Base-by-base conservation (phyloP, 768 basidiomycete species). In the Calocybe cyanea region DNA sequence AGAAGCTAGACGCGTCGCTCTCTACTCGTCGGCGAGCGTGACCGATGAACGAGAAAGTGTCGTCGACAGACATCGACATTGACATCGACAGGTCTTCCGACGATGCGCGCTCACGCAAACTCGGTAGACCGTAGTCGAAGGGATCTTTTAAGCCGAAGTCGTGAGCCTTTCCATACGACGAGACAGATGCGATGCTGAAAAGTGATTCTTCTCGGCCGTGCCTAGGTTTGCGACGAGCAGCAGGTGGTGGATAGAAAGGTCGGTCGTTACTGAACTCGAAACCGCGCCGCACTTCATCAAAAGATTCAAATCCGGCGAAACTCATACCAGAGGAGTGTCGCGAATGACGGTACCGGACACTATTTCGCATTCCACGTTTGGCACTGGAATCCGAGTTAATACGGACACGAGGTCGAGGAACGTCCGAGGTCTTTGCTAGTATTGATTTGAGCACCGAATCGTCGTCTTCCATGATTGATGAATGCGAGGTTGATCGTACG, bases 1-100 rank as follows among this genome's bases (percentile, higher is more conserved):
- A 88, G 66, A 87, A 88, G 58, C 83, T 87, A 0, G 86, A 87
- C 0, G 81, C 76, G 54, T 90, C 86, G 44, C 85, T 88, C 21
- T 85, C 87, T 10, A 86, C 78, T 8, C 87, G 76, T 24, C 61
- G 70, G 1, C 63, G 68, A 43, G 60, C 57, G 23, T 65, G 65
- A 11, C 56, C 58, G 3, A 75, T 51, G 70, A 85, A 89, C 0
- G 78, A 78, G 61, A 90, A 89, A 0, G 86, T 88, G 47, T 89
- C 86, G 31, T 88, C 86, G 6, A 87, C 70, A 1, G 80, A 75
- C 48, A 77, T 72, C 0, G 76, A 66, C 24, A 75, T 66, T 0
- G 79, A 77, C 13, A 46, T 46, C 9, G 45, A 19, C 51, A 81
- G 68, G 33, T 83, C 75, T 50, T 83, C 80, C 0, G 80, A 81